Evolutionary conservation across 1,139 yeast genomes (phyloP), one percentile per base, ranked within the genome.

Genomic region (Starmera stellimalicola): DNA sequence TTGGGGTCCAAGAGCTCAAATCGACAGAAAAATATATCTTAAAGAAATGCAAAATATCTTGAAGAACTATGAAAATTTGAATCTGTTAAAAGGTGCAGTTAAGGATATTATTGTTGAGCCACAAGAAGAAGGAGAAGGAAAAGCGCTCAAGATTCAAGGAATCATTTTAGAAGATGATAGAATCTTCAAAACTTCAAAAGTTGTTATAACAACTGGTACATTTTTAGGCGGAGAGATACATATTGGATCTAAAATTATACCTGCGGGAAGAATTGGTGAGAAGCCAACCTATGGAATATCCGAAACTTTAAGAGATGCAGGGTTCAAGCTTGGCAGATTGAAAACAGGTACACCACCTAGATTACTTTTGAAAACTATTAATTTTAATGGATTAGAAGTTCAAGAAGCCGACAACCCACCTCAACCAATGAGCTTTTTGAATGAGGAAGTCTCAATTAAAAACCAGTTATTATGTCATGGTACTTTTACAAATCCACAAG

Each of bases 271-370:
- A 44, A 78, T 91, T 30, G 96, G 95, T 2, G 99, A 93, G 58
- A 73, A 68, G 10, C 94, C 97, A 1, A 84, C 97, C 0, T 82
- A 76, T 57, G 98, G 97, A 0, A 68, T 93, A 22, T 79, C 95
- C 18, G 64, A 76, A 29, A 87, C 98, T 0, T 67, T 93, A 28
- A 60, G 63, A 18, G 73, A 73, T 3, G 80, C 83, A 0, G 95
- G 95, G 0, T 91, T 93, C 54, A 65, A 75, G 38, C 60, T 93
- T 39, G 98, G 98, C 0, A 66, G 99, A 37, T 64, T 93, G 41
- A 93, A 93, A 52, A 93, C 99, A 0, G 99, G 99, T 0, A 93
- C 99, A 0, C 99, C 99, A 0, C 95, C 97, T 2, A 65, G 99
- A 37, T 60, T 93, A 18, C 79, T 81, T 17, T 67, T 77, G 2